A percentile compares a stretch with the other conserved stretches of the same genome.
phyloP scores from a whole-genome alignment of 306 rosid genomes.

The Rubus parviflorus region DNA sequence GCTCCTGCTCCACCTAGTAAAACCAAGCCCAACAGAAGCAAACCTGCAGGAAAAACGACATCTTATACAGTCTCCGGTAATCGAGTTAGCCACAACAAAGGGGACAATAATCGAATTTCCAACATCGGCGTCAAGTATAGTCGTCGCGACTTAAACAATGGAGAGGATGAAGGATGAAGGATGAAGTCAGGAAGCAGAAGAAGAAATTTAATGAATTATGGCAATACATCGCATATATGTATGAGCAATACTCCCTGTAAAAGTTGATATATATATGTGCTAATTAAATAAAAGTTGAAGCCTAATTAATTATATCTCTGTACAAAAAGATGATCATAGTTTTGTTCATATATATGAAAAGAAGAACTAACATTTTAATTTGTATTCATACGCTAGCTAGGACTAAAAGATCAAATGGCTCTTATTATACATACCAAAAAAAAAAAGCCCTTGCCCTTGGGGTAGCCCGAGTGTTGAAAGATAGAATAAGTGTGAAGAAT shows the following conservation, averaged over 20 bases:
- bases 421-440: too few relatives aligned
- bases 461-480: too few relatives aligned
- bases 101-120: not conserved
- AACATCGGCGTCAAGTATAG: not conserved
- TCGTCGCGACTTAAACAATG: not conserved
- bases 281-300: not conserved
- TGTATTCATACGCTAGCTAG: not conserved
- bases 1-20: constrained; percentile 1
- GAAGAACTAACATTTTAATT: not conserved
- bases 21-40: not conserved
- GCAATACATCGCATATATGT: too few relatives aligned
- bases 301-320: not conserved
- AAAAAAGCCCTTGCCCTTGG: too few relatives aligned
- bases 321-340: too few relatives aligned
- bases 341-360: too few relatives aligned
- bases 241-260: not conserved
- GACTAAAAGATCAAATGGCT: too few relatives aligned
- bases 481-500: too few relatives aligned
- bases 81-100: constrained; percentile 3
- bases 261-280: not conserved
- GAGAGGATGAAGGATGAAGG: not conserved
- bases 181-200: not conserved
- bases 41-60: not conserved
- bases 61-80: not conserved
- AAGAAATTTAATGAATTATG: not conserved